Conservation (phyloP, 2,329 filamentous ascomycete genomes). For the Fusarium sp. region DNA sequence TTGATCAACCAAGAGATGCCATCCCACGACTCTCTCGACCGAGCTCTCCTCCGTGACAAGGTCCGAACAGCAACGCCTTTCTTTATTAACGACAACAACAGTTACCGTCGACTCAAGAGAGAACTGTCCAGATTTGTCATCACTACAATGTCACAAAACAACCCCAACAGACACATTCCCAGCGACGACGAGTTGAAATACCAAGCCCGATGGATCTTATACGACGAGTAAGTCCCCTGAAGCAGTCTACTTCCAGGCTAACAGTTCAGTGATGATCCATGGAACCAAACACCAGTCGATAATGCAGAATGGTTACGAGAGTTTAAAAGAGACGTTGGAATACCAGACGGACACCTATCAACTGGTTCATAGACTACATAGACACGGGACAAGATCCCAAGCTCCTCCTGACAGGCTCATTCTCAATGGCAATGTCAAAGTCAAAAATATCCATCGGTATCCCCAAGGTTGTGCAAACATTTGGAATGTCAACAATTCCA, state of each 20-base stretch:
- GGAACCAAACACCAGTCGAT: slow-evolving; percentile 41
- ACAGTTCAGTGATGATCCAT: slow-evolving; percentile 36
- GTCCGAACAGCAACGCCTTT: slow-evolving; percentile 31
- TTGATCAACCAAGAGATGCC: background rate
- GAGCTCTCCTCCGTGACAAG: slow-evolving; percentile 19
- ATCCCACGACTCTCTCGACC: slow-evolving; percentile 4
- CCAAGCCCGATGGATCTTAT: slow-evolving; percentile 35
- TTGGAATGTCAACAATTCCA: slow-evolving; percentile 91
- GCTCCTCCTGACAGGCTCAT: slow-evolving; percentile 53
- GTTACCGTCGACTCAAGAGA: slow-evolving; percentile 26
- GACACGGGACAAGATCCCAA: slow-evolving; percentile 45
- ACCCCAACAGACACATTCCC: slow-evolving; percentile 34
- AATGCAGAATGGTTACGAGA: slow-evolving; percentile 38
- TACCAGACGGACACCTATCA: background rate
- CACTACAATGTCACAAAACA: slow-evolving; percentile 36
- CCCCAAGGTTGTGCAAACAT: slow-evolving; percentile 89
- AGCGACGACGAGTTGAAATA: slow-evolving; percentile 35
- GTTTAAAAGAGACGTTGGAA: slow-evolving; percentile 39
- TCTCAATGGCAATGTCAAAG: slow-evolving; percentile 84
- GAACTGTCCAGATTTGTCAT: slow-evolving; percentile 35
- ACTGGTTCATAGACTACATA: background rate
- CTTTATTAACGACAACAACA: slow-evolving; percentile 39
- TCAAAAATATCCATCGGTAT: slow-evolving; percentile 95
- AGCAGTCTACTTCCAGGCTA: accelerated
- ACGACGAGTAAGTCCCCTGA: slow-evolving; percentile 27